Conservation (phyloP, 331 rosid species). For the Telfairia occidentalis region DNA sequence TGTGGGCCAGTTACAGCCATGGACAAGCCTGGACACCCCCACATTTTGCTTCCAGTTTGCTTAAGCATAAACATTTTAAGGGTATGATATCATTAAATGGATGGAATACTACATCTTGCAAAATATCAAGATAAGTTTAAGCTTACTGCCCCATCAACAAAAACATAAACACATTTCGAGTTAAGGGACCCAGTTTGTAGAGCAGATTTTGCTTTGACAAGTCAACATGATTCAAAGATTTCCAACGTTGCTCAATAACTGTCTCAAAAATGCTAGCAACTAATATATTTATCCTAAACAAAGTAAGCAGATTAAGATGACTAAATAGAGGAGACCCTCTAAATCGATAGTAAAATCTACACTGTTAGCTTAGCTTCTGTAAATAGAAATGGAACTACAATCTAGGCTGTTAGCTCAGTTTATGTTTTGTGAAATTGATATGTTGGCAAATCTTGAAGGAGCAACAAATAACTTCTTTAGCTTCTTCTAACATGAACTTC, state of each 20-base stretch:
- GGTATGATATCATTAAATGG: neutral
- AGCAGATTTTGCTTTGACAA: neutral
- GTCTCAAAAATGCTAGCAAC: neutral
- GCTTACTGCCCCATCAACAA: neutral
- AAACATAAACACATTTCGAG: neutral
- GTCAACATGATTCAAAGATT: neutral
- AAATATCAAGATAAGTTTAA: neutral
- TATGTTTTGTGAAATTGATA: neutral
- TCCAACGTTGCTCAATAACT: neutral
- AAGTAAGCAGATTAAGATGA: neutral
- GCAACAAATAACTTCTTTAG: constrained; percentile 18
- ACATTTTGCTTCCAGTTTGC: neutral
- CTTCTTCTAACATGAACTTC: constrained; percentile 27
- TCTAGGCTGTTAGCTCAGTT: neutral
- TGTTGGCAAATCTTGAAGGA: neutral
- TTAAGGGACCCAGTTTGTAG: neutral
- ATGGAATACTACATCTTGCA: neutral
- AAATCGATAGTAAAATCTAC: neutral
- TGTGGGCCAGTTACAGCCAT: neutral
- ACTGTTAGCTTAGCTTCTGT: neutral
- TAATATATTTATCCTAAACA: neutral
- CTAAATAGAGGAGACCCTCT: neutral
- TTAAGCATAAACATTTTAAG: neutral
- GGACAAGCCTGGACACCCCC: neutral
- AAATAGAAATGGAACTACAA: neutral